phyloP scores from a whole-genome alignment of 108 stramenopile genomes.

The Epithemia pelagica region DNA sequence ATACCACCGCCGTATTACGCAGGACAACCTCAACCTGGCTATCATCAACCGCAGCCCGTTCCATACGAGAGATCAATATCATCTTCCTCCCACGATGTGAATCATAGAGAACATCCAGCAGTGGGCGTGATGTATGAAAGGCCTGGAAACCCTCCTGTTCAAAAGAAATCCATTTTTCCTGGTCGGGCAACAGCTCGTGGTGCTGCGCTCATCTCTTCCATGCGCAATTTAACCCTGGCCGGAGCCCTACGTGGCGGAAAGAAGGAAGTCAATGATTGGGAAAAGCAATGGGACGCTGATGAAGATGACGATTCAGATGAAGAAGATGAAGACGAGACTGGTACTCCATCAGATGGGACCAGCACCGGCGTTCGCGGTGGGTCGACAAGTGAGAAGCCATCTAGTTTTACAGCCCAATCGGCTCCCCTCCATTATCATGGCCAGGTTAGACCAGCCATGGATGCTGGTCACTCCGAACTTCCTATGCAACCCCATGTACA shows the following conservation, averaged over 20 bases:
- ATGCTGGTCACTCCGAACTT: slow-evolving; percentile 12
- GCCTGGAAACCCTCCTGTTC: not conserved
- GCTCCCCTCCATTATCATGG: slow-evolving; percentile 2
- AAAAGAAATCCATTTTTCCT: not conserved
- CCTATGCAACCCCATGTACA: slow-evolving; percentile 7
- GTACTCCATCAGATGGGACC: not conserved
- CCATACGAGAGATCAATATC: slow-evolving; percentile 12
- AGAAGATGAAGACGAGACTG: slow-evolving; percentile 14
- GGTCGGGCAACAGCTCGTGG: slow-evolving; percentile 12
- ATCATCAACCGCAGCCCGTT: slow-evolving; percentile 19
- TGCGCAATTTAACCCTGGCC: slow-evolving; percentile 32
- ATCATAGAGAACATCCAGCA: slow-evolving; percentile 2
- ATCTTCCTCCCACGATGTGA: slow-evolving; percentile 10
- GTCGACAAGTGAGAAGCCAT: too few relatives aligned
- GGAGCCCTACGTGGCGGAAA: slow-evolving; percentile 12
- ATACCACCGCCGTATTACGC: slow-evolving; percentile 7
- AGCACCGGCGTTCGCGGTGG: not conserved
- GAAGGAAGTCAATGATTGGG: slow-evolving; percentile 36
- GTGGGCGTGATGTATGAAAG: not conserved
- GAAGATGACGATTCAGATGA: slow-evolving; percentile 36
- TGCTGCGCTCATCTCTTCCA: slow-evolving; percentile 33
- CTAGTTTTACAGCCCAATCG: not conserved
- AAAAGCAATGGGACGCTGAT: slow-evolving; percentile 45
- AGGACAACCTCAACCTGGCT: slow-evolving; percentile 12
- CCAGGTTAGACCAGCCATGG: slow-evolving; percentile 22